phyloP scores from a whole-genome alignment of 768 basidiomycete species.

The Hypholoma fasciculare region DNA sequence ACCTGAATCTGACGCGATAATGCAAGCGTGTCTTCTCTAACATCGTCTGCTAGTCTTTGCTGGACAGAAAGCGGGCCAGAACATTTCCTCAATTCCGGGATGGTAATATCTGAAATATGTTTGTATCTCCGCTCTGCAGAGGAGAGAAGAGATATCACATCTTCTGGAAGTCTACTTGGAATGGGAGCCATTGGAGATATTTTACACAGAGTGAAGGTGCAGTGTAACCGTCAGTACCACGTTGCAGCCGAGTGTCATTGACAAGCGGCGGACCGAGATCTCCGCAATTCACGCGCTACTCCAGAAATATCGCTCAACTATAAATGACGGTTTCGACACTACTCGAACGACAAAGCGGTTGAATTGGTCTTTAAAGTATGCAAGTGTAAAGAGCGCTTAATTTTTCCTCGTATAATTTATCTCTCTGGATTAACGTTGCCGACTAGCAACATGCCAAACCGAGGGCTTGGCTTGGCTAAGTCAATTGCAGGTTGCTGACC shows the following conservation, averaged over 20 bases:
- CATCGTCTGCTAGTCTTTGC: conserved; percentile 70
- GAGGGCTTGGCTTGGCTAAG: conserved; percentile 67
- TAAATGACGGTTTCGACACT: too few relatives aligned
- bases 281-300: neutral
- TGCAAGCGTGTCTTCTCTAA: conserved; percentile 72
- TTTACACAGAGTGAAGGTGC: neutral
- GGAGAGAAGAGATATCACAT: conserved; percentile 49
- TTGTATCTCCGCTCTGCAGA: conserved; percentile 53
- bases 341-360: too few relatives aligned
- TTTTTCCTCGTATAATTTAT: too few relatives aligned
- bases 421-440: conserved; percentile 35
- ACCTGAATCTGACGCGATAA: conserved; percentile 73
- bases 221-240: too few relatives aligned
- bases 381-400: too few relatives aligned
- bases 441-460: conserved; percentile 75
- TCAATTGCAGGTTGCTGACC: conserved; percentile 60
- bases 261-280: too few relatives aligned
- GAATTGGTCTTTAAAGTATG: too few relatives aligned
- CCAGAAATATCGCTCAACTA: too few relatives aligned
- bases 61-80: conserved; percentile 69
- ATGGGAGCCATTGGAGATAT: conserved; percentile 58
- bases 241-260: too few relatives aligned
- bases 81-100: conserved; percentile 73
- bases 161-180: conserved; percentile 51
- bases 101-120: conserved; percentile 69